Conservation (phyloP, 1,139 yeast species). For the Kluyveromyces marxianus region DNA sequence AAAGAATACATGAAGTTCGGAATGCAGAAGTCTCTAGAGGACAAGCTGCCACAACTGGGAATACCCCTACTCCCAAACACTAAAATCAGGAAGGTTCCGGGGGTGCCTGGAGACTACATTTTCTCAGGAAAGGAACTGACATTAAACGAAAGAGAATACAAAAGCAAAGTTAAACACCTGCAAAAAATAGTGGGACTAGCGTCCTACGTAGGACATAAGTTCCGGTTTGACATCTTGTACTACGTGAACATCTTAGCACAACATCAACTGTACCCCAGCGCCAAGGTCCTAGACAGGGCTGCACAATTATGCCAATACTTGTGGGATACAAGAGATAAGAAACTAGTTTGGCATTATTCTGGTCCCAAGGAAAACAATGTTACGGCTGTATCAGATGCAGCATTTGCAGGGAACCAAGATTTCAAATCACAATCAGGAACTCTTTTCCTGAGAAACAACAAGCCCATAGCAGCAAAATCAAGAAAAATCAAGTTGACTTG, state of each 20-base stretch:
- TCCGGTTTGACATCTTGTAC: conserved; percentile 7
- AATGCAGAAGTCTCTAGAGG: conserved; percentile 1
- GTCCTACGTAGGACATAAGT: conserved; percentile 10
- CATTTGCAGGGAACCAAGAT: neutral
- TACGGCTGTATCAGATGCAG: conserved; percentile 1
- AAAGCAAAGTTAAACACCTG: conserved; percentile 6
- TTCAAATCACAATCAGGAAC: conserved; percentile 1
- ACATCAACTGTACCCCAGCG: conserved; percentile 3
- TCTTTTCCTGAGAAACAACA: neutral
- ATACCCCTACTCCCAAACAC: conserved; percentile 1
- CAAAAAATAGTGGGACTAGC: conserved; percentile 7
- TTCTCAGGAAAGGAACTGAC: neutral
- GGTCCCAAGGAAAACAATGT: neutral
- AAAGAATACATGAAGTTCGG: conserved; percentile 3
- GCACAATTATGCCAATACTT: conserved; percentile 1
- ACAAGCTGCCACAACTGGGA: neutral
- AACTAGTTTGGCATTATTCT: conserved; percentile 1
- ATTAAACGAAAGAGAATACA: conserved; percentile 2
- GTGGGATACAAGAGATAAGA: conserved; percentile 2
- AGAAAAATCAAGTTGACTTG: conserved; percentile 4
- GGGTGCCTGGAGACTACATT: conserved; percentile 3
- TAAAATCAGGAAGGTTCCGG: conserved; percentile 7
- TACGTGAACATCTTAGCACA: conserved; percentile 9
- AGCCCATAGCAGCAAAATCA: conserved; percentile 6
- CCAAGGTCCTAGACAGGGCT: neutral